These are phyloP conservation scores for Beauveria rudraprayagi DNA, from an alignment of 2,329 filamentous ascomycete genomes.

Conservation along the genomic window DNA sequence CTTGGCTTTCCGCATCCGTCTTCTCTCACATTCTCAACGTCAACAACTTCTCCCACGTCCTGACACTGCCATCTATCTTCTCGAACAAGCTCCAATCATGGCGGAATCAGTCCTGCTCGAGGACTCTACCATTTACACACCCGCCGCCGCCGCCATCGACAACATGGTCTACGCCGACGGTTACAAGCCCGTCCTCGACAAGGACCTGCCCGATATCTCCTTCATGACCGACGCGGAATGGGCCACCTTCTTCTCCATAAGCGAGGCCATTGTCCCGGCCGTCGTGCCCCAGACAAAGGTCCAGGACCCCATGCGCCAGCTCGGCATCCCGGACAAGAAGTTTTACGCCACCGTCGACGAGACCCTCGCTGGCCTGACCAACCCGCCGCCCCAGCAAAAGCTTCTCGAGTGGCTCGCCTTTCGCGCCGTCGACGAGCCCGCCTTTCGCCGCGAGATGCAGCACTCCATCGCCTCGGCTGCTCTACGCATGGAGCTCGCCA, in stretches of 20 bases:
- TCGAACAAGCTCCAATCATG: background rate
- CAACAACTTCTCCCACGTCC: no score
- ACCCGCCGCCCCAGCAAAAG: slow-evolving; percentile 32
- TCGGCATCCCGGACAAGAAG: slow-evolving; percentile 40
- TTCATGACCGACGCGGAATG: slow-evolving; percentile 44
- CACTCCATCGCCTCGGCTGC: slow-evolving; percentile 33
- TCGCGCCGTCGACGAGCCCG: slow-evolving; percentile 41
- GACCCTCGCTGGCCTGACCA: slow-evolving; percentile 27
- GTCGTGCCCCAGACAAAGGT: slow-evolving; percentile 37
- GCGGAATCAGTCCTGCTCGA: slow-evolving; percentile 3
- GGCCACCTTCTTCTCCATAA: slow-evolving; percentile 43
- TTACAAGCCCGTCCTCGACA: slow-evolving; percentile 3
- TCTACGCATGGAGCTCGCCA: slow-evolving; percentile 29
- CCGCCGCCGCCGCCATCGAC: background rate
- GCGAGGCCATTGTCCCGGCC: slow-evolving; percentile 54
- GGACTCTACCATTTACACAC: slow-evolving; percentile 3
- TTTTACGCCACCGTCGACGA: slow-evolving; percentile 38
- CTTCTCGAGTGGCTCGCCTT: slow-evolving; percentile 47
- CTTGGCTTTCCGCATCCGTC: background rate
- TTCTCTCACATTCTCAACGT: background rate
- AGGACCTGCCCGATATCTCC: slow-evolving; percentile 17
- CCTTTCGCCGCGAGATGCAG: slow-evolving; percentile 43
- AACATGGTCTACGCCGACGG: background rate
- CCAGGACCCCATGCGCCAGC: slow-evolving; percentile 31
- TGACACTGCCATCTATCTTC: no score